Evolutionary conservation across 768 basidiomycete genomes (phyloP).

Genomic region (Tephrocybe sp.): DNA sequence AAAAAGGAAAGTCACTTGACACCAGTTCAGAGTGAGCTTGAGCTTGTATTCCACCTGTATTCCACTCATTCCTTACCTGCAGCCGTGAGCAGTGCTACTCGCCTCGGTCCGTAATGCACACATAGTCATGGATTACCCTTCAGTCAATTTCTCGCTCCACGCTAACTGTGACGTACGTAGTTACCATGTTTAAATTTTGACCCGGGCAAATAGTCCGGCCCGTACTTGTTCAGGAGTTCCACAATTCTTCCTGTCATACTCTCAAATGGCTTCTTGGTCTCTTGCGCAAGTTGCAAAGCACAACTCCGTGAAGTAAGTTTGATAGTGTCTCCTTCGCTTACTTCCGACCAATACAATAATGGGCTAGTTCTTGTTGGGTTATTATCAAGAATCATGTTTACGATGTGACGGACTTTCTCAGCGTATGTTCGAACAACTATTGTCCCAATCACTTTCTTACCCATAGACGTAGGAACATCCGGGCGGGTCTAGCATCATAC

Average conservation of each 20-base stretch:
- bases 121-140: neutral
- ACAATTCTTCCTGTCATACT: neutral
- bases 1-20: too few relatives aligned
- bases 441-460: too few relatives aligned
- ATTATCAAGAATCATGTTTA: slow-evolving; percentile 81
- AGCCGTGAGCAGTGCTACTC: neutral
- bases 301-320: slow-evolving; percentile 45
- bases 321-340: neutral
- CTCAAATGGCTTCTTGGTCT: slow-evolving; percentile 41
- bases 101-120: neutral
- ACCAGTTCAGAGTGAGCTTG: neutral
- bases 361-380: slow-evolving; percentile 86
- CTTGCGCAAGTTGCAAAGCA: slow-evolving; percentile 64
- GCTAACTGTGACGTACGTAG: too few relatives aligned
- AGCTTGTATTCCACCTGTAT: neutral
- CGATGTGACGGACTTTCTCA: slow-evolving; percentile 80
- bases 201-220: too few relatives aligned
- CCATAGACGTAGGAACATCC: slow-evolving; percentile 75
- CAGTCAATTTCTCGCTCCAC: too few relatives aligned
- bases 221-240: too few relatives aligned
- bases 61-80: neutral
- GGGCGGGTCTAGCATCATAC: slow-evolving; percentile 79
- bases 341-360: too few relatives aligned
- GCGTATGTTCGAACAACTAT: too few relatives aligned
- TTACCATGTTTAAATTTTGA: too few relatives aligned